Conservation (phyloP, 805 yeast species). For the Nakazawaea anatomiae region DNA sequence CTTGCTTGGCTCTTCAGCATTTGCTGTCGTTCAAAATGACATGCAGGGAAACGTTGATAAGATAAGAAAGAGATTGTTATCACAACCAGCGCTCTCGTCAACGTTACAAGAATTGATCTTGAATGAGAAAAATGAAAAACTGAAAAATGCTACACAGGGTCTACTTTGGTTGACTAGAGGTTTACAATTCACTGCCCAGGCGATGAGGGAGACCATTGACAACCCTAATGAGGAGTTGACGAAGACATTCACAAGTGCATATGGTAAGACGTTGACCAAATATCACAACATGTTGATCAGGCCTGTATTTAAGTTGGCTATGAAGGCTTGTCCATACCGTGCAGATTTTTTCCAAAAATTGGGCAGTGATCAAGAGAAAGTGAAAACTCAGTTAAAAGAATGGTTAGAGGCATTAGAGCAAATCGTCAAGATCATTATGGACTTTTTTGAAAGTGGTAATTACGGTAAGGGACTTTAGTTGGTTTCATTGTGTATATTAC, state of each 20-base stretch:
- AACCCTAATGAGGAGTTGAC: conserved; percentile 61
- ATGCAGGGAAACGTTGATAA: conserved; percentile 83
- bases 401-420: conserved; percentile 78
- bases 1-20: conserved; percentile 79
- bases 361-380: conserved; percentile 70
- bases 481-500: no score
- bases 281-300: conserved; percentile 77
- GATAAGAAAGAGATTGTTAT: conserved; percentile 58
- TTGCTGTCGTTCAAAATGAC: conserved; percentile 78
- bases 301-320: conserved; percentile 87
- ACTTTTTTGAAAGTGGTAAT: conserved; percentile 72
- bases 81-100: conserved; percentile 55
- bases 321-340: conserved; percentile 93
- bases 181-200: conserved; percentile 83
- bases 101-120: conserved; percentile 76
- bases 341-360: conserved; percentile 77
- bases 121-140: conserved; percentile 60
- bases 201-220: conserved; percentile 74
- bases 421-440: conserved; percentile 67
- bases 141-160: conserved; percentile 81
- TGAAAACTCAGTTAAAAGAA: conserved; percentile 51
- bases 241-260: conserved; percentile 79
- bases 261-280: conserved; percentile 71
- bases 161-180: conserved; percentile 84
- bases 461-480: conserved; percentile 80